Percentiles rank a stretch among this genome's conserved stretches.
Evolutionary conservation across 257 asterid species (phyloP).

Genomic region (Rubia yunnanensis): DNA sequence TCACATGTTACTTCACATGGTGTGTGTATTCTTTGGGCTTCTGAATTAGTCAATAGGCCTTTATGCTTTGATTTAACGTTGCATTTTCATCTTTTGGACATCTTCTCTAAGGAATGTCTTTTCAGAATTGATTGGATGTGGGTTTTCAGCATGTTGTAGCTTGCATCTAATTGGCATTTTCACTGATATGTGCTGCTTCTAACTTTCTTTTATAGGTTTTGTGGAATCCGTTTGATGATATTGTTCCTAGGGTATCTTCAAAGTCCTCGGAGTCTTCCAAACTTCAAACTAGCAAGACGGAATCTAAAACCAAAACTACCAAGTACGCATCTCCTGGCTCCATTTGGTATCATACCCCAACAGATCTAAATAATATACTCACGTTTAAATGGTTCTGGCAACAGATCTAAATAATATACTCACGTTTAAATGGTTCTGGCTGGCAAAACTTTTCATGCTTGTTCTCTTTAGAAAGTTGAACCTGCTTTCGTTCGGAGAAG

Average conservation of each 20-base stretch:
- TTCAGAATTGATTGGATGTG: background rate
- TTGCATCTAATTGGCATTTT: background rate
- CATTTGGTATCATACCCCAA: background rate
- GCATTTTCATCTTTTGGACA: background rate
- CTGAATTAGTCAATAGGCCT: background rate
- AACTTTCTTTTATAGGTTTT: slow-evolving; percentile 40
- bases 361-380: slow-evolving; percentile 6
- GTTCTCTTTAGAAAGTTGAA: slow-evolving; percentile 60
- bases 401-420: slow-evolving; percentile 7
- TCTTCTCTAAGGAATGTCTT: background rate
- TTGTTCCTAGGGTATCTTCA: slow-evolving; percentile 51
- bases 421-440: background rate
- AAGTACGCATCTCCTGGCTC: slow-evolving; percentile 40
- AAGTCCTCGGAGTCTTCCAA: slow-evolving; percentile 37
- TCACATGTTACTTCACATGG: background rate
- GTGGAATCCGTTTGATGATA: slow-evolving; percentile 98
- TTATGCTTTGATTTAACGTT: background rate
- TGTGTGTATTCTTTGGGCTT: background rate
- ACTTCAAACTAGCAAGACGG: slow-evolving; percentile 37
- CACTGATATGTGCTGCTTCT: slow-evolving; percentile 1
- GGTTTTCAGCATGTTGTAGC: background rate
- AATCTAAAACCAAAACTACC: slow-evolving; percentile 50
- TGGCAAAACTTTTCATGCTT: slow-evolving; percentile 7
- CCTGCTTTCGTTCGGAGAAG: slow-evolving; percentile 96
- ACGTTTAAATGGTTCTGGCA: background rate